These are phyloP conservation scores for Chrysanthemum lavandulifolium DNA, from an alignment of 129 eudicot species.

Conservation along the genomic window DNA sequence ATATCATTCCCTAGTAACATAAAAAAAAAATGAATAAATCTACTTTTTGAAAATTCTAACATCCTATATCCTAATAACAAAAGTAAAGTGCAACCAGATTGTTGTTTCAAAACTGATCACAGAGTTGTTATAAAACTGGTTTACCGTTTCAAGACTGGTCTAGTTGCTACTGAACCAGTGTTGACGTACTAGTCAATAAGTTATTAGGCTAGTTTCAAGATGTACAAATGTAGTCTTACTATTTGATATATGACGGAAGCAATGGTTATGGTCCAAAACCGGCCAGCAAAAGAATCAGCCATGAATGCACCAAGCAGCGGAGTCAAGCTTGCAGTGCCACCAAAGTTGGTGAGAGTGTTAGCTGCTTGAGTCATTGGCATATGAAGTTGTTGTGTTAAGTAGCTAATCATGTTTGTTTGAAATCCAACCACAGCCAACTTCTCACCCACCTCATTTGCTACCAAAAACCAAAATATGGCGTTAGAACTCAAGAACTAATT, in stretches of 20 bases:
- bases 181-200: neutral
- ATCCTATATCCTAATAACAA: too few relatives aligned
- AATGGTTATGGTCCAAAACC: constrained; percentile 88
- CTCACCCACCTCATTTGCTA: constrained; percentile 89
- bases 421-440: constrained; percentile 92
- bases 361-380: constrained; percentile 86
- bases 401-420: constrained; percentile 79
- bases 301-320: constrained; percentile 85
- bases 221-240: constrained; percentile 28
- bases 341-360: constrained; percentile 80
- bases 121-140: neutral
- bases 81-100: too few relatives aligned
- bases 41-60: neutral
- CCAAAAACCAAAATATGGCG: constrained; percentile 15
- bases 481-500: neutral
- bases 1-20: constrained; percentile 62
- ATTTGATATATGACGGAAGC: constrained; percentile 77
- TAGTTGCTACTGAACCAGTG: too few relatives aligned
- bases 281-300: constrained; percentile 79
- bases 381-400: constrained; percentile 74
- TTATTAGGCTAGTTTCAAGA: neutral
- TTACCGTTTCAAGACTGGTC: neutral
- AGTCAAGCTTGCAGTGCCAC: constrained; percentile 84
- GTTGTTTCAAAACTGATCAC: neutral
- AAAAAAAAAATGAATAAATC: neutral